These are phyloP conservation scores for Metschnikowia anglica DNA, from an alignment of 805 yeast species.

Conservation along the genomic window DNA sequence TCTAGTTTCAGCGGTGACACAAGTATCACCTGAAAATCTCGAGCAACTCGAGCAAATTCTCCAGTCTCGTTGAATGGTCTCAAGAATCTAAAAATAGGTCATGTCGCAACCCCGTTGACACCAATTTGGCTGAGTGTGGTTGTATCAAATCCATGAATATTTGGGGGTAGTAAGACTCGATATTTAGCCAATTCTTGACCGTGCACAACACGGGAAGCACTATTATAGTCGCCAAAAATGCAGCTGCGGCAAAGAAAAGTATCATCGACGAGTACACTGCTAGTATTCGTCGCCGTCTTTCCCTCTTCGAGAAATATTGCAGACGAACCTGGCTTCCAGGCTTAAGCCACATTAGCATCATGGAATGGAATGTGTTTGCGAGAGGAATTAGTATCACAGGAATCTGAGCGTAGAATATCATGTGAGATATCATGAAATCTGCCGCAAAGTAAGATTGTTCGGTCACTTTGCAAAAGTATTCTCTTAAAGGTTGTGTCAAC, in stretches of 20 bases:
- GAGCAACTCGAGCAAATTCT: slow-evolving; percentile 4
- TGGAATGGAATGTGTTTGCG: slow-evolving; percentile 64
- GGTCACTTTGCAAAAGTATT: slow-evolving; percentile 57
- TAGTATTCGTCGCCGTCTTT: slow-evolving; percentile 24
- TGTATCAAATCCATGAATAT: slow-evolving; percentile 37
- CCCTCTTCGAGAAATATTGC: slow-evolving; percentile 43
- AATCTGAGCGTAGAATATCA: slow-evolving; percentile 54
- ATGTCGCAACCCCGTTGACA: slow-evolving; percentile 38
- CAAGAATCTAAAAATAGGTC: slow-evolving; percentile 11
- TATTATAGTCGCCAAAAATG: slow-evolving; percentile 7
- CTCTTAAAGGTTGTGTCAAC: slow-evolving; percentile 63
- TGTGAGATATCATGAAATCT: slow-evolving; percentile 61
- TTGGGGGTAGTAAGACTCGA: slow-evolving; percentile 32
- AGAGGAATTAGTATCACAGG: slow-evolving; percentile 65
- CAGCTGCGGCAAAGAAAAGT: slow-evolving; percentile 4
- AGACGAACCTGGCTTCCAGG: slow-evolving; percentile 54
- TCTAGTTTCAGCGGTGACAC: slow-evolving; percentile 6
- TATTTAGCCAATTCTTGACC: slow-evolving; percentile 11
- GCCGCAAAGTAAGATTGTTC: slow-evolving; percentile 69
- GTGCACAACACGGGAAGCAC: slow-evolving; percentile 11
- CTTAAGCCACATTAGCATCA: slow-evolving; percentile 65
- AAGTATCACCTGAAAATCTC: slow-evolving; percentile 1
- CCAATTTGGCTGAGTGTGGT: slow-evolving; percentile 34
- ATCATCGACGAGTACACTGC: slow-evolving; percentile 6
- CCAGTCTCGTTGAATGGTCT: not conserved